Evolutionary conservation across 2,329 filamentous ascomycete species (phyloP).

Genomic region (Fusarium sublunatum): DNA sequence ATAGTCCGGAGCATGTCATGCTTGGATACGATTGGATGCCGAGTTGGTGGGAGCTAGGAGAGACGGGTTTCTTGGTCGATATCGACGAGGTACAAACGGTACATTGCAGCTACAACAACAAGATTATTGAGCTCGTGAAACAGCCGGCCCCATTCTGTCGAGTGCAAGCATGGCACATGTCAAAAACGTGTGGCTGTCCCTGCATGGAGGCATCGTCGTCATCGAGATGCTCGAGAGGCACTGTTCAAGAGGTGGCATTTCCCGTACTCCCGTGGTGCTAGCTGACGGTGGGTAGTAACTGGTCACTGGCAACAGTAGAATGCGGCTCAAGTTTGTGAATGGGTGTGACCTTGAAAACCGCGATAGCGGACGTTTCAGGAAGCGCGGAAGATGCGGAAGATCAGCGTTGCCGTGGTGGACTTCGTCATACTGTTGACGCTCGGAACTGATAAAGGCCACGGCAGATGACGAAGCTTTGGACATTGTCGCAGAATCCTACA

Average conservation of each 20-base stretch:
- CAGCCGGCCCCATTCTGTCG: slow-evolving; percentile 5
- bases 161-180: slow-evolving; percentile 6
- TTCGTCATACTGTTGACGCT: slow-evolving; percentile 3
- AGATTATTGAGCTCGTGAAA: slow-evolving; percentile 14
- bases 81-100: slow-evolving; percentile 7
- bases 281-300: neutral
- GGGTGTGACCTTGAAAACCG: neutral
- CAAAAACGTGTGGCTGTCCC: slow-evolving; percentile 3
- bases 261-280: slow-evolving; percentile 16
- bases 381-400: slow-evolving; percentile 21
- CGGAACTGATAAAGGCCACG: slow-evolving; percentile 9
- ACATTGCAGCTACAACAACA: no score
- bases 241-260: slow-evolving; percentile 7
- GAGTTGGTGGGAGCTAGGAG: slow-evolving; percentile 17
- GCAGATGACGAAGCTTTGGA: neutral
- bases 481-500: neutral
- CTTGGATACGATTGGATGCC: slow-evolving; percentile 26
- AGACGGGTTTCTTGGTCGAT: slow-evolving; percentile 12
- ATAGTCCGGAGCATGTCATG: slow-evolving; percentile 17
- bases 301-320: neutral
- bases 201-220: slow-evolving; percentile 14
- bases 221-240: slow-evolving; percentile 7
- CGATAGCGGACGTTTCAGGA: neutral
- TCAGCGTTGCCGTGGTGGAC: neutral
- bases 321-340: slow-evolving; percentile 11